Evolutionary conservation across 2,329 filamentous ascomycete species (phyloP).

Genomic region (Aspergillus fijiensis): DNA sequence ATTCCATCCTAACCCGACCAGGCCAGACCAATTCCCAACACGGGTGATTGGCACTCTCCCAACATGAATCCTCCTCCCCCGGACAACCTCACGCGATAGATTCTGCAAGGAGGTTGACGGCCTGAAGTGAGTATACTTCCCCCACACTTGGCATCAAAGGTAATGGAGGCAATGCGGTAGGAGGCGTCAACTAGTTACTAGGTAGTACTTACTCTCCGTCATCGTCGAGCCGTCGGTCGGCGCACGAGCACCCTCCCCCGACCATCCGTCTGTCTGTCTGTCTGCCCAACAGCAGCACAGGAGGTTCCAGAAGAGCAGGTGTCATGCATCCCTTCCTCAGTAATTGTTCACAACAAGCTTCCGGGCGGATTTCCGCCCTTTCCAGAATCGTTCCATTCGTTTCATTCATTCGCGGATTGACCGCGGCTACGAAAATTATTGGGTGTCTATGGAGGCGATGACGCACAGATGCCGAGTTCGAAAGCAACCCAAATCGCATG

Average conservation of each 20-base stretch:
- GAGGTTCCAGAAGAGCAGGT: background rate
- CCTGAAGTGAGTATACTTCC: background rate
- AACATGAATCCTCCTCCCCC: background rate
- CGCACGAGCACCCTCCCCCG: background rate
- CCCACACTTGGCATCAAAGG: background rate
- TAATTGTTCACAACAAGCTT: background rate
- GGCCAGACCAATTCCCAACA: background rate
- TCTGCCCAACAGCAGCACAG: background rate
- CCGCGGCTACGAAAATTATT: no score
- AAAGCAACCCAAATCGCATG: constrained; percentile 6
- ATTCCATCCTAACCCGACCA: background rate
- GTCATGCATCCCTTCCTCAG: background rate
- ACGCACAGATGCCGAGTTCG: constrained; percentile 7
- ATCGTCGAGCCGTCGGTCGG: background rate
- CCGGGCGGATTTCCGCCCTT: background rate
- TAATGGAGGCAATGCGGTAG: background rate
- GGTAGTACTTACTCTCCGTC: background rate
- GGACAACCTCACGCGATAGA: background rate
- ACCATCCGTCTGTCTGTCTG: background rate
- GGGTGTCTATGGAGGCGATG: background rate
- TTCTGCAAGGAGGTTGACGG: background rate
- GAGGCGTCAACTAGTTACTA: background rate
- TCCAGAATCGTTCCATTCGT: background rate
- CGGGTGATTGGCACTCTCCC: background rate
- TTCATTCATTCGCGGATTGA: no score